phyloP scores from a whole-genome alignment of 2,329 filamentous ascomycete species.

The Ceratocystis variospora region DNA sequence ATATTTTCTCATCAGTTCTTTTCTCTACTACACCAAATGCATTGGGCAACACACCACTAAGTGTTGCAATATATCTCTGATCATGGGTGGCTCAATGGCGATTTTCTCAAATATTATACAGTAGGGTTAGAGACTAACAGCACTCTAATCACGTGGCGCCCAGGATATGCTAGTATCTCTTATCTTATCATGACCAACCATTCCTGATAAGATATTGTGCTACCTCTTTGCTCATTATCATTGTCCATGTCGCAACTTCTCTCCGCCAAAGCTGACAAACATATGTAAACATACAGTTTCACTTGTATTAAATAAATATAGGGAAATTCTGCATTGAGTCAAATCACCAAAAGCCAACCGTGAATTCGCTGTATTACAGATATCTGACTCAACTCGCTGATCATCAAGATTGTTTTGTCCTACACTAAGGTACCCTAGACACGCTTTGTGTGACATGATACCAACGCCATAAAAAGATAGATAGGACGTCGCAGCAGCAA shows the following conservation, averaged over 20 bases:
- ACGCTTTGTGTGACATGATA: not conserved
- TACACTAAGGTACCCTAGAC: not conserved
- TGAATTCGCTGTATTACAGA: not conserved
- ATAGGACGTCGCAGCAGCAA: not conserved
- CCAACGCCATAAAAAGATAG: not conserved
- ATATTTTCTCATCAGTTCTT: not conserved
- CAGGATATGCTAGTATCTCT: not conserved
- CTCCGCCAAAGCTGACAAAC: not conserved
- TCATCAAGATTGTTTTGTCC: not conserved
- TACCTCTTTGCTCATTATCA: slow-evolving; percentile 8
- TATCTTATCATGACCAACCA: not conserved
- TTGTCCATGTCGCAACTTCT: slow-evolving; percentile 6
- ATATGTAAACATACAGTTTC: not conserved
- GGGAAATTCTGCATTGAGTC: not conserved
- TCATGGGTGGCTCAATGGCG: not conserved
- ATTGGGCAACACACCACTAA: not conserved
- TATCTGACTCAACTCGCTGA: not conserved
- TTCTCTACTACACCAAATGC: not conserved
- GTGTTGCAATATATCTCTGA: not conserved
- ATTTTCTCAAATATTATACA: not conserved
- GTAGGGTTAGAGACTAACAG: too few relatives aligned
- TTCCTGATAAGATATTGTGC: slow-evolving; percentile 11
- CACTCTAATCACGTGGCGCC: too few relatives aligned
- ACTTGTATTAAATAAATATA: not conserved
- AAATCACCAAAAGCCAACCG: not conserved